A percentile compares a stretch with the other conserved stretches of the same genome.
Conservation (phyloP, 352 stramenopile species). For the Chrysophaeum taylorii region DNA sequence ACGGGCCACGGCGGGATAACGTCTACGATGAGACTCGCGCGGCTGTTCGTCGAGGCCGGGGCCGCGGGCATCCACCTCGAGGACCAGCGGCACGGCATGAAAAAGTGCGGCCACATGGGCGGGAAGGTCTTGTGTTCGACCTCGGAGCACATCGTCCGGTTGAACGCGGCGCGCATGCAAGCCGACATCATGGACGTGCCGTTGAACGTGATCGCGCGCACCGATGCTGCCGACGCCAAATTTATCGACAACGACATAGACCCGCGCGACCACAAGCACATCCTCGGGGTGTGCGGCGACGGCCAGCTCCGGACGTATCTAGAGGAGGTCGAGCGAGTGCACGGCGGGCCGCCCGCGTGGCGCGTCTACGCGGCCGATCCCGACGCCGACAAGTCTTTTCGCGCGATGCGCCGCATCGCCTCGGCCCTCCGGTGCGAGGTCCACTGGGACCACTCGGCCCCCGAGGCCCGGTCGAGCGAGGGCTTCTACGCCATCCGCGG, state of each 20-base stretch:
- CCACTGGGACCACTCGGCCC: conserved; percentile 73
- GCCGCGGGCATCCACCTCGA: conserved; percentile 96
- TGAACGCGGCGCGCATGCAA: conserved; percentile 87
- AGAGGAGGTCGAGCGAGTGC: too few species aligned
- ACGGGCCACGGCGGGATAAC: conserved; percentile 89
- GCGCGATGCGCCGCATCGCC: not conserved
- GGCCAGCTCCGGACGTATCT: too few species aligned
- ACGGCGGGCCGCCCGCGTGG: too few species aligned
- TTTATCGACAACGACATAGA: conserved; percentile 96
- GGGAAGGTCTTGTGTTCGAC: conserved; percentile 93
- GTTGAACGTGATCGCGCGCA: conserved; percentile 87
- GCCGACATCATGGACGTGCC: conserved; percentile 86
- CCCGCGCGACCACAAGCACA: conserved; percentile 90
- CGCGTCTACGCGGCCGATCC: too few species aligned
- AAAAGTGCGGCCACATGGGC: conserved; percentile 98
- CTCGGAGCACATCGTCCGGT: conserved; percentile 89
- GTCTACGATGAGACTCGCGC: conserved; percentile 94
- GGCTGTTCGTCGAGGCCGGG: conserved; percentile 94
- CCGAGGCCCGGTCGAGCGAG: conserved; percentile 70
- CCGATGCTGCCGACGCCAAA: conserved; percentile 89
- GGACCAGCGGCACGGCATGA: conserved; percentile 95
- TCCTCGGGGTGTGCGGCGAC: conserved; percentile 82
- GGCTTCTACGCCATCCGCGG: conserved; percentile 91
- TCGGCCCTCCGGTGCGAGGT: conserved; percentile 40
- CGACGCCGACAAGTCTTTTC: not conserved